Percentiles rank a stretch among this genome's conserved stretches.
phyloP scores from a whole-genome alignment of 1,284 basidiomycete species.

The Wallemia hederae region DNA sequence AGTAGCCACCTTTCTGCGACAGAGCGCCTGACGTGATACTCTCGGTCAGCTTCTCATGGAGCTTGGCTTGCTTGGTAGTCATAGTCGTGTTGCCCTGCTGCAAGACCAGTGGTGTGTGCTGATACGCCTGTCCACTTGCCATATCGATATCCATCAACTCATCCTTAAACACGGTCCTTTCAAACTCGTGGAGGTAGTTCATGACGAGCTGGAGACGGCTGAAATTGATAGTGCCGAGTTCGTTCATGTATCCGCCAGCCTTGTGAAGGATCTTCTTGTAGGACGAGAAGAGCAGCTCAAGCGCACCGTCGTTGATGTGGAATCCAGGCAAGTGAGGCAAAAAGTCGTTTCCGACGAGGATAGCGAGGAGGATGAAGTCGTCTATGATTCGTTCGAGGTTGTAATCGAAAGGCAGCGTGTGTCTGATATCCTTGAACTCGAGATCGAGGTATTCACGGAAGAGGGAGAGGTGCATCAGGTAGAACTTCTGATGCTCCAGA shows the following conservation, averaged over 20 bases:
- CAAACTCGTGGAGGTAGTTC: conserved; percentile 60
- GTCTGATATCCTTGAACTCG: conserved; percentile 49
- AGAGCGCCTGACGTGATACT: not conserved
- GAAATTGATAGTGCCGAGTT: conserved; percentile 53
- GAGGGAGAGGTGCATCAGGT: conserved; percentile 71
- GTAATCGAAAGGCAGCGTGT: conserved; percentile 34
- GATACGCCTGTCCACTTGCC: conserved; percentile 64
- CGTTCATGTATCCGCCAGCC: conserved; percentile 79
- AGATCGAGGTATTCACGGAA: conserved; percentile 91
- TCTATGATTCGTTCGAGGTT: conserved; percentile 81
- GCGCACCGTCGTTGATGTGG: conserved; percentile 88
- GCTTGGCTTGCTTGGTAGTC: conserved; percentile 16
- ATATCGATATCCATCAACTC: conserved; percentile 65
- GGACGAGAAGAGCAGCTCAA: conserved; percentile 72
- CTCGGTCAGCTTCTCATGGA: conserved; percentile 9
- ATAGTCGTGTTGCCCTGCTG: conserved; percentile 18
- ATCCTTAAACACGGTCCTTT: conserved; percentile 64
- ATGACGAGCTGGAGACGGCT: conserved; percentile 58
- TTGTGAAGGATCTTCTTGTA: conserved; percentile 72
- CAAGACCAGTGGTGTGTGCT: conserved; percentile 21
- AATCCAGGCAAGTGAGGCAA: conserved; percentile 82
- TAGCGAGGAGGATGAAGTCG: conserved; percentile 84
- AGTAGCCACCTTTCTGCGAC: not conserved
- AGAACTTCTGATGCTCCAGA: conserved; percentile 70
- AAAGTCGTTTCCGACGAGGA: conserved; percentile 95